Percentiles rank a stretch among this genome's conserved stretches.
Evolutionary conservation across 2,329 filamentous ascomycete genomes (phyloP).

Genomic region (Cladosporium phlei): DNA sequence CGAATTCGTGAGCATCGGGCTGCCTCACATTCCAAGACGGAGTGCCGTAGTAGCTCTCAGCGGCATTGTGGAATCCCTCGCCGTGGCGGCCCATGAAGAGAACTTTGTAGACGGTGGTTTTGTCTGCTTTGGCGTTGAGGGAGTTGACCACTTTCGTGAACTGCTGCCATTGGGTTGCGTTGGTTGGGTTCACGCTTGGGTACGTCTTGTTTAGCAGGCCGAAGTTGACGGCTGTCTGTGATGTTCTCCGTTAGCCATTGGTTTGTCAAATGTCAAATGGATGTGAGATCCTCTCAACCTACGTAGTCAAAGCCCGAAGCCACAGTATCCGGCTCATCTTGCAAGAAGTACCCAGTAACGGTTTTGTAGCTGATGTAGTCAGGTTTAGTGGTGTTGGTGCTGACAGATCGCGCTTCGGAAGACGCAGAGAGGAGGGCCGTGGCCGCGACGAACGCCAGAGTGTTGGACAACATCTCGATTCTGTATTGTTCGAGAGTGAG

Average conservation of each 20-base stretch:
- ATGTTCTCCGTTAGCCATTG: too few species aligned
- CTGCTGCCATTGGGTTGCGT: conserved; percentile 60
- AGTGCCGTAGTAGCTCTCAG: conserved; percentile 62
- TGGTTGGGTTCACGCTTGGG: conserved; percentile 44
- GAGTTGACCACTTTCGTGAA: conserved; percentile 55
- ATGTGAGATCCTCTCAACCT: conserved; percentile 13
- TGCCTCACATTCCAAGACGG: conserved; percentile 62
- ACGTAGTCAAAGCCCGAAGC: conserved; percentile 61
- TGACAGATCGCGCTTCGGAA: conserved; percentile 14
- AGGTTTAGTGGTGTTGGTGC: conserved; percentile 9
- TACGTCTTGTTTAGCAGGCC: conserved; percentile 62
- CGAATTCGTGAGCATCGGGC: too few species aligned
- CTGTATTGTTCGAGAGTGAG: not conserved
- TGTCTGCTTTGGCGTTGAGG: conserved; percentile 49
- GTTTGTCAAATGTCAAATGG: not conserved
- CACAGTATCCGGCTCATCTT: conserved; percentile 56
- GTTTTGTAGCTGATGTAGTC: conserved; percentile 55
- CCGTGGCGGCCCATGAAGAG: conserved; percentile 68
- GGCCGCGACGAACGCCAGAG: not conserved
- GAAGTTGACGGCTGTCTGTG: conserved; percentile 59
- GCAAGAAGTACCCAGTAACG: conserved; percentile 59
- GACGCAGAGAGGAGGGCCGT: conserved; percentile 1
- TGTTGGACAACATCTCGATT: not conserved
- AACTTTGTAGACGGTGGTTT: conserved; percentile 60
- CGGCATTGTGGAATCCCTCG: conserved; percentile 61